A percentile compares a stretch with the other conserved stretches of the same genome.
Conservation (phyloP, 805 yeast species). For the Torulaspora gathmanii region DNA sequence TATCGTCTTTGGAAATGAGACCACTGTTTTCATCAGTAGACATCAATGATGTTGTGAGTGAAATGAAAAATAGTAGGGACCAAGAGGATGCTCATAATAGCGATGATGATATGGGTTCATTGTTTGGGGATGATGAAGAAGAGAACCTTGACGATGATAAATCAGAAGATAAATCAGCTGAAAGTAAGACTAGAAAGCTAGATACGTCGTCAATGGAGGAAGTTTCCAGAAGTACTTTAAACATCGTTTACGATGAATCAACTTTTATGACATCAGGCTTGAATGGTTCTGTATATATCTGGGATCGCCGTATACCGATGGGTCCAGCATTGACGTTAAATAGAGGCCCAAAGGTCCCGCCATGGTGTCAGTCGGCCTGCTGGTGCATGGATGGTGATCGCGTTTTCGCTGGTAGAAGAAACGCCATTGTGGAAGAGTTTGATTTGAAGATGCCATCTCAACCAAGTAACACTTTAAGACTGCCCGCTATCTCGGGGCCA, state of each 20-base stretch:
- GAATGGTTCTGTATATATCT: conserved; percentile 73
- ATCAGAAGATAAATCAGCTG: conserved; percentile 8
- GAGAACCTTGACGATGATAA: conserved; percentile 5
- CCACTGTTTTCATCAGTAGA: conserved; percentile 50
- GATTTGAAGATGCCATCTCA: conserved; percentile 55
- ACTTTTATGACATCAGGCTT: conserved; percentile 75
- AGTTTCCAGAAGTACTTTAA: conserved; percentile 26
- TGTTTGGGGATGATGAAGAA: conserved; percentile 49
- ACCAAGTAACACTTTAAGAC: conserved; percentile 55
- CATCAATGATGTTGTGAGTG: conserved; percentile 27
- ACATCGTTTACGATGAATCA: conserved; percentile 38
- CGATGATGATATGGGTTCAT: conserved; percentile 44
- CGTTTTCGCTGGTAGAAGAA: conserved; percentile 82
- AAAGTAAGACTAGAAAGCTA: conserved; percentile 10
- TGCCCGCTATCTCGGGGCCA: conserved; percentile 88
- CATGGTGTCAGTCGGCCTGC: conserved; percentile 88
- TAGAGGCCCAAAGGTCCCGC: conserved; percentile 68
- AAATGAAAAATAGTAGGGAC: conserved; percentile 14
- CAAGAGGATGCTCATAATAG: conserved; percentile 35
- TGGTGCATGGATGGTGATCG: conserved; percentile 84
- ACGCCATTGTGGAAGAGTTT: conserved; percentile 76
- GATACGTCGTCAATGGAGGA: conserved; percentile 16
- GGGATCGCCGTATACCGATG: conserved; percentile 64
- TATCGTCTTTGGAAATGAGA: conserved; percentile 68
- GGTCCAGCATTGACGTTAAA: conserved; percentile 44